Base-by-base conservation (phyloP, 805 yeast genomes). In the Ogataea pini region DNA sequence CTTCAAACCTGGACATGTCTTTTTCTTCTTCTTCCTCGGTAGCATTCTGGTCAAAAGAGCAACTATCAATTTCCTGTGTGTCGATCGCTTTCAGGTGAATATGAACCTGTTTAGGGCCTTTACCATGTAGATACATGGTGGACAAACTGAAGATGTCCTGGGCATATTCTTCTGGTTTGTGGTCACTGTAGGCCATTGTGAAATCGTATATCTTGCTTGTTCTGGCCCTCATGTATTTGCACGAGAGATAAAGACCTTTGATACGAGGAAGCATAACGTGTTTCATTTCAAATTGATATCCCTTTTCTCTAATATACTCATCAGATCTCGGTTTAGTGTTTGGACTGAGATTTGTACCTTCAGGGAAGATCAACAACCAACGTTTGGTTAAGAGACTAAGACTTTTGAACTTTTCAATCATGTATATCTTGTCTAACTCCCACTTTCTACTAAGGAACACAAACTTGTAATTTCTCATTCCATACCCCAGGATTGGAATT, bases 321-420 rank as follows among this genome's bases (percentile, higher is more conserved):
- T 71, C 72, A 7, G 91, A 80, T 49, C 79, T 78, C 3, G 58
- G 68, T 41, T 80, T 74, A 1, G 96, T 89, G 50, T 79, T 76
- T 4, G 73, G 74, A 32, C 94, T 83, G 46, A 86, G 69, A 49
- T 89, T 94, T 0, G 99, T 94, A 4, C 99, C 99, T 66, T 94
- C 99, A 1, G 99, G 99, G 68, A 86, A 94, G 22, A 94, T 65
- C 18, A 91, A 68, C 39, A 94, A 65, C 75, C 85, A 82, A 53
- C 84, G 83, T 63, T 55, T 74, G 1, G 50, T 29, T 4, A 58
- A 47, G 1, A 78, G 79, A 19, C 73, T 67, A 1, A 82, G 65
- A 36, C 72, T 73, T 13, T 70, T 67, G 47, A 90, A 71, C 42
- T 75, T 77, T 42, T 77, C 76, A 22, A 78, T 72, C 71, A 91